Percentiles rank a stretch among this genome's conserved stretches.
phyloP scores from a whole-genome alignment of 1,139 yeast species.

The Pichia sp. region DNA sequence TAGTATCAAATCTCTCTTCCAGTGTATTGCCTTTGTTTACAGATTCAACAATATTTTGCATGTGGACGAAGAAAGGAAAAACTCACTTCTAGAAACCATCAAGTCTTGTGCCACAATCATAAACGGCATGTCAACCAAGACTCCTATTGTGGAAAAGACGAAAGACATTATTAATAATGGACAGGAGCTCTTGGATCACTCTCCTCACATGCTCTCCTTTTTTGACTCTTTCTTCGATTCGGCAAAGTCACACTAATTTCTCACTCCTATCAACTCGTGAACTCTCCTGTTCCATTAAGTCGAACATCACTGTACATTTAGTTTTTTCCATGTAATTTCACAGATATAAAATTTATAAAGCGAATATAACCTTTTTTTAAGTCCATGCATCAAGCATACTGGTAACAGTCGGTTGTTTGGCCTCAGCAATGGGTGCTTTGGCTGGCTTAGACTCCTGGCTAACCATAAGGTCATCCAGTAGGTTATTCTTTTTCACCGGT shows the following conservation, averaged over 20 bases:
- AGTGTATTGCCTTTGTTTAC: conserved; percentile 25
- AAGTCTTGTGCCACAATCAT: conserved; percentile 9
- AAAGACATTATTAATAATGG: conserved; percentile 20
- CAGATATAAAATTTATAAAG: background rate
- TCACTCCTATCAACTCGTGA: background rate
- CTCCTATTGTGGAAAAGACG: conserved; percentile 19
- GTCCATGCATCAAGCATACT: conserved; percentile 18
- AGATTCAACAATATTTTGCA: conserved; percentile 21
- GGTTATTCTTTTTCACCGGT: background rate
- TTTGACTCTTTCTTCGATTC: conserved; percentile 25
- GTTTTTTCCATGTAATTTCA: background rate
- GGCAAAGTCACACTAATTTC: conserved; percentile 13
- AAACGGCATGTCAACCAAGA: conserved; percentile 10
- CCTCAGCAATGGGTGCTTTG: background rate
- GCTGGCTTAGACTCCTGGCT: background rate
- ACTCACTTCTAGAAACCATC: conserved; percentile 13
- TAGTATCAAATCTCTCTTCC: conserved; percentile 28
- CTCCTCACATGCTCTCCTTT: conserved; percentile 22
- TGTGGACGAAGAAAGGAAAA: conserved; percentile 12
- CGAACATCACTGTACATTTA: background rate
- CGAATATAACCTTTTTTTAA: conserved; percentile 1
- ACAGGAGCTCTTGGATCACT: conserved; percentile 18
- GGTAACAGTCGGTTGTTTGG: background rate
- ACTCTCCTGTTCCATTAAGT: no score
- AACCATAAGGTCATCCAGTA: conserved; percentile 2